These are phyloP conservation scores for Fusarium setosum DNA, from an alignment of 2,329 filamentous ascomycete species.

Conservation along the genomic window DNA sequence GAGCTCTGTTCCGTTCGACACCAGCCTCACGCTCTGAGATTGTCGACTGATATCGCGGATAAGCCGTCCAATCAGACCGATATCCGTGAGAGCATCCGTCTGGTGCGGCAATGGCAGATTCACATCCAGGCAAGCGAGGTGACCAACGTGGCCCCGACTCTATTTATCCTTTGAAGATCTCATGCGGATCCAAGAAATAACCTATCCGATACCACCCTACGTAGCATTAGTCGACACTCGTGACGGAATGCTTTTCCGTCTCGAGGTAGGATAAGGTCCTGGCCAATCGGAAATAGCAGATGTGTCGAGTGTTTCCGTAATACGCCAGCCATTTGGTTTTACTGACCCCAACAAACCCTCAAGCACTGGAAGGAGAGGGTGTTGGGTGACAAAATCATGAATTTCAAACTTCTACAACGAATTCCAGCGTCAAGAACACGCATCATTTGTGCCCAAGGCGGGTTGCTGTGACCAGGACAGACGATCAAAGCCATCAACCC, in stretches of 20 bases:
- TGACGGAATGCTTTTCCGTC: not conserved
- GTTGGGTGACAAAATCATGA: too few species aligned
- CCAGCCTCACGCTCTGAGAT: not conserved
- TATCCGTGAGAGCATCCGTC: slow-evolving; percentile 23
- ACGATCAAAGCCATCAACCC: too few species aligned
- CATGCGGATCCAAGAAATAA: not conserved
- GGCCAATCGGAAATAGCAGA: not conserved
- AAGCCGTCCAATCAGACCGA: slow-evolving; percentile 9
- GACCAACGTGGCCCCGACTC: not conserved
- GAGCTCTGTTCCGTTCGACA: not conserved
- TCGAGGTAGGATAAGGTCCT: not conserved
- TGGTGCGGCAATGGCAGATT: not conserved
- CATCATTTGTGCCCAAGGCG: too few species aligned
- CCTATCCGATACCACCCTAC: not conserved
- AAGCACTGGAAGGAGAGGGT: too few species aligned
- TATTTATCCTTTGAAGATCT: not conserved
- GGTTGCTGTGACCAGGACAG: too few species aligned
- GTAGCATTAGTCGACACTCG: not conserved
- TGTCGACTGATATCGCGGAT: slow-evolving; percentile 17
- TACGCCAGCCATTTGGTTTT: too few species aligned
- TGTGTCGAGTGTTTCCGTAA: too few species aligned
- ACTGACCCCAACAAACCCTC: too few species aligned
- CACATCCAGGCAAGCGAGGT: not conserved
- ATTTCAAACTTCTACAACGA: too few species aligned
- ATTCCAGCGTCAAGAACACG: too few species aligned